phyloP scores from a whole-genome alignment of 1,284 basidiomycete species.

The Singerocomus inundabilis region DNA sequence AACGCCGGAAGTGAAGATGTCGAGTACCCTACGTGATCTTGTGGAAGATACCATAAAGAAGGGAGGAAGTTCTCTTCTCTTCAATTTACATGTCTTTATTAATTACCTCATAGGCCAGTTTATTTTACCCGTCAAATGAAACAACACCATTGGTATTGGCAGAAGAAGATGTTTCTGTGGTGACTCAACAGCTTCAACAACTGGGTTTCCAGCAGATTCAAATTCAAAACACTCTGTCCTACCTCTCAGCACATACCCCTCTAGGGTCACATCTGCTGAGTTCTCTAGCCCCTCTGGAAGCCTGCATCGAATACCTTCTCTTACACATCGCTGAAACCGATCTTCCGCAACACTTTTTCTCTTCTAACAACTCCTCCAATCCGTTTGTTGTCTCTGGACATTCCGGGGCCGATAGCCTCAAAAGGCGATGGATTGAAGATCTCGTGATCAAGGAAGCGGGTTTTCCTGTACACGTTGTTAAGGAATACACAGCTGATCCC shows the following conservation, averaged over 20 bases:
- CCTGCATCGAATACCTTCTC: constrained; percentile 73
- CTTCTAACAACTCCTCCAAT: constrained; percentile 63
- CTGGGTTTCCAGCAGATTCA: constrained; percentile 61
- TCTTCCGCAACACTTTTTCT: constrained; percentile 63
- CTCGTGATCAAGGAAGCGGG: constrained; percentile 83
- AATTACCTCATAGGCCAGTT: constrained; percentile 42
- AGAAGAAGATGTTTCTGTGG: constrained; percentile 40
- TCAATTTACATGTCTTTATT: neutral
- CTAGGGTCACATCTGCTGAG: constrained; percentile 51
- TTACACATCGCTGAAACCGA: constrained; percentile 79
- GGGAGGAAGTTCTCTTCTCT: constrained; percentile 38
- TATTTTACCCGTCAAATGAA: constrained; percentile 52
- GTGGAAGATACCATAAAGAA: constrained; percentile 84
- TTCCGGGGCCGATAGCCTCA: constrained; percentile 62
- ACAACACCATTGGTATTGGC: constrained; percentile 45
- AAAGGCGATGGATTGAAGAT: constrained; percentile 80
- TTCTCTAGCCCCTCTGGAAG: constrained; percentile 54
- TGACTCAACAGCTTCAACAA: constrained; percentile 46
- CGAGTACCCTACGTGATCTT: constrained; percentile 68
- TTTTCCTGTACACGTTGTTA: constrained; percentile 75
- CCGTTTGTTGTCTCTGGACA: constrained; percentile 65
- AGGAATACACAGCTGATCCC: constrained; percentile 45
- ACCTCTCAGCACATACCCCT: constrained; percentile 52
- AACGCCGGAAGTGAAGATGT: constrained; percentile 86
- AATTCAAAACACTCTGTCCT: constrained; percentile 47